A percentile compares a stretch with the other conserved stretches of the same genome.
Evolutionary conservation across 139 green algal species (phyloP).

Genomic region (Picochlorum costavermella): DNA sequence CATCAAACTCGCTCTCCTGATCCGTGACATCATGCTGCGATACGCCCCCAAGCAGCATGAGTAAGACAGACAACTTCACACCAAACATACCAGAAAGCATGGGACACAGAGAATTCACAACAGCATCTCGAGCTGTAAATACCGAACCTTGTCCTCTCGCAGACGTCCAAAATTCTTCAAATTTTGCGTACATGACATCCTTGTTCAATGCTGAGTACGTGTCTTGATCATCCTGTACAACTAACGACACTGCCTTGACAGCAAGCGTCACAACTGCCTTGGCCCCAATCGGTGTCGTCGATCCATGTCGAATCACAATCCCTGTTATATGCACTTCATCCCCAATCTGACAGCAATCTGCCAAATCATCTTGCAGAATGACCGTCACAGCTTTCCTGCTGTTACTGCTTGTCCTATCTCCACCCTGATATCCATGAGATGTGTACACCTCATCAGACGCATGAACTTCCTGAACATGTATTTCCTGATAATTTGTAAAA

Average conservation of each 20-base stretch:
- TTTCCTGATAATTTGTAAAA: constrained; percentile 55
- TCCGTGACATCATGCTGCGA: constrained; percentile 10
- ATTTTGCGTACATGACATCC: neutral
- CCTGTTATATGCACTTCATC: constrained; percentile 75
- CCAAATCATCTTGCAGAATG: constrained; percentile 77
- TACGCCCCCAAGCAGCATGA: constrained; percentile 74
- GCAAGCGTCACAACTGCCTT: constrained; percentile 61
- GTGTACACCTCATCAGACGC: constrained; percentile 11
- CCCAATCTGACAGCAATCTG: constrained; percentile 57
- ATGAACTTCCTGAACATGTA: constrained; percentile 65
- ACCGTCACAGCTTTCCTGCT: constrained; percentile 50
- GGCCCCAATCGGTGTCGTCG: constrained; percentile 29
- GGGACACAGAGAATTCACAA: constrained; percentile 46
- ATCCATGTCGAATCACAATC: constrained; percentile 56
- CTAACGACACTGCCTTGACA: constrained; percentile 33
- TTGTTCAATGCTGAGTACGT: neutral
- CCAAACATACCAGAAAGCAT: constrained; percentile 58
- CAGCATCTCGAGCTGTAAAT: constrained; percentile 6
- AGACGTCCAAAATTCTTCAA: neutral
- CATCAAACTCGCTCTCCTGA: constrained; percentile 12
- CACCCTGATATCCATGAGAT: constrained; percentile 24
- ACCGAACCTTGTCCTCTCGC: neutral
- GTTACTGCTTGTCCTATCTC: constrained; percentile 24
- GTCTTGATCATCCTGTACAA: constrained; percentile 2
- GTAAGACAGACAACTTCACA: constrained; percentile 65